Evolutionary conservation across 768 basidiomycete species (phyloP).

Genomic region (Lactifluus rugatus): DNA sequence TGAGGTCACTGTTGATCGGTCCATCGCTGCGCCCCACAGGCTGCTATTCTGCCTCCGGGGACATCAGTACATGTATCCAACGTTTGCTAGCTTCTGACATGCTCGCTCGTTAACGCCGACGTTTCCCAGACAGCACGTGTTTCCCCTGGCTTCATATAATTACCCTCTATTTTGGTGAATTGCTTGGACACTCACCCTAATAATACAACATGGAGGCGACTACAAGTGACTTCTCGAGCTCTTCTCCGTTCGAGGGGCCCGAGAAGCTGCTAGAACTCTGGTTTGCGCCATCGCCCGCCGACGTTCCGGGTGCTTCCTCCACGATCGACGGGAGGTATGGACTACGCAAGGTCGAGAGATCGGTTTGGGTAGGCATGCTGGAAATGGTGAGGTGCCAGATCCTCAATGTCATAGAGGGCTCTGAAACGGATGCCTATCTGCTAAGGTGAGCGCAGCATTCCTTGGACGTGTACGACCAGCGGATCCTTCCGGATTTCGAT

Average conservation of each 20-base stretch:
- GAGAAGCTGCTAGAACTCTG: slow-evolving; percentile 96
- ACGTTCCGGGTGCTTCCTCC: slow-evolving; percentile 39
- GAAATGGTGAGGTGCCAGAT: slow-evolving; percentile 95
- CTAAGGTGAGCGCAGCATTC: slow-evolving; percentile 55
- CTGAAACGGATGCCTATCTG: slow-evolving; percentile 91
- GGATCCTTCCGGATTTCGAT: background rate
- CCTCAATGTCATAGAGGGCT: slow-evolving; percentile 78
- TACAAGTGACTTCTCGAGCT: background rate
- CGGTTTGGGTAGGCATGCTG: slow-evolving; percentile 94
- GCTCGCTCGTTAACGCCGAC: slow-evolving; percentile 9
- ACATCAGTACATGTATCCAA: slow-evolving; percentile 15
- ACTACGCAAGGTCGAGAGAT: slow-evolving; percentile 62
- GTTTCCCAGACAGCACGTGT: background rate
- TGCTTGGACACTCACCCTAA: background rate
- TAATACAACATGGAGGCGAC: slow-evolving; percentile 3
- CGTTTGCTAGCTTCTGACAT: background rate
- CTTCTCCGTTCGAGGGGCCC: slow-evolving; percentile 77
- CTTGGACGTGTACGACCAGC: background rate
- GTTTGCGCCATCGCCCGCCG: slow-evolving; percentile 75
- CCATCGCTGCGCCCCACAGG: background rate
- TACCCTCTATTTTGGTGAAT: background rate
- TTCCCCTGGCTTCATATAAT: background rate
- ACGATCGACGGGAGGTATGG: slow-evolving; percentile 45
- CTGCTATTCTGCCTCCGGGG: background rate
- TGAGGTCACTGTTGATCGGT: background rate